Conservation (phyloP, 2,329 filamentous ascomycete genomes). For the Elsinoe australis region DNA sequence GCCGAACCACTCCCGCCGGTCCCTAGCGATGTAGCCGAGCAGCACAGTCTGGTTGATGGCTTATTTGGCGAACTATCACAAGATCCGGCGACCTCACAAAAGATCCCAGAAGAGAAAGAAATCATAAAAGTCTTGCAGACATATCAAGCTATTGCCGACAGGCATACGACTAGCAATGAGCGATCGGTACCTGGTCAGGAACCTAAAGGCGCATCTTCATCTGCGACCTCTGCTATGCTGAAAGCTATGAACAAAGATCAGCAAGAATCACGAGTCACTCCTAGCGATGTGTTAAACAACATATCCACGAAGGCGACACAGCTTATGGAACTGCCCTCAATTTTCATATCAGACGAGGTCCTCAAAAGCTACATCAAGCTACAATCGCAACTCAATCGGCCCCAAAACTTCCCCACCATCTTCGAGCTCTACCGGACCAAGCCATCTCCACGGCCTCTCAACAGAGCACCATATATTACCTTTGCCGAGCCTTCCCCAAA, state of each 20-base stretch:
- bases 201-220: not conserved
- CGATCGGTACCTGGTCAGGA: slow-evolving; percentile 5
- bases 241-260: slow-evolving; percentile 37
- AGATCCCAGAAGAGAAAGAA: slow-evolving; percentile 19
- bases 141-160: slow-evolving; percentile 16
- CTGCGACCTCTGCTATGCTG: slow-evolving; percentile 49
- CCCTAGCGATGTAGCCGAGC: slow-evolving; percentile 11
- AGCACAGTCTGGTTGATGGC: slow-evolving; percentile 15
- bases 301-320: slow-evolving; percentile 55
- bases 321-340: slow-evolving; percentile 63
- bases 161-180: slow-evolving; percentile 15
- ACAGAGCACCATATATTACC: slow-evolving; percentile 41
- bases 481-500: slow-evolving; percentile 57
- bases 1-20: not conserved
- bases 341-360: slow-evolving; percentile 69
- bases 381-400: slow-evolving; percentile 63
- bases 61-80: slow-evolving; percentile 16
- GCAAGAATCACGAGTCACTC: slow-evolving; percentile 29
- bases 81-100: slow-evolving; percentile 4
- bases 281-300: slow-evolving; percentile 33
- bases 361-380: slow-evolving; percentile 68
- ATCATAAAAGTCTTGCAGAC: slow-evolving; percentile 15
- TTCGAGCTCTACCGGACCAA: slow-evolving; percentile 81
- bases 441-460: slow-evolving; percentile 55
- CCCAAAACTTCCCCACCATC: slow-evolving; percentile 69